A percentile compares a stretch with the other conserved stretches of the same genome.
Conservation (phyloP, 345 rosid genomes). For the Isatis tinctoria region DNA sequence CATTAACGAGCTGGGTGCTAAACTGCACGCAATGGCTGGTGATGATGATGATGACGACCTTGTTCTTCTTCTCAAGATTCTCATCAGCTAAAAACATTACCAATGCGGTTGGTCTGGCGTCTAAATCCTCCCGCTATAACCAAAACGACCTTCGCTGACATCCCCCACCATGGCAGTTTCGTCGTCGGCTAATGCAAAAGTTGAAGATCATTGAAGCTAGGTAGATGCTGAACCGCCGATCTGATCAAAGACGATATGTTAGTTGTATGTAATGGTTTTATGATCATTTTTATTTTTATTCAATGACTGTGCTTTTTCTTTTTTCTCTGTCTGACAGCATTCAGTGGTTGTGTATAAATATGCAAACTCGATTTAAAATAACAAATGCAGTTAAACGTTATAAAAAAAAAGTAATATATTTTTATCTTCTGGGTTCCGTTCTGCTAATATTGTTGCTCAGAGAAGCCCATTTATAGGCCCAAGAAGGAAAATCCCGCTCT, state of each 20-base stretch:
- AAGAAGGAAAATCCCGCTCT: background rate
- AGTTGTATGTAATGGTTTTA: background rate
- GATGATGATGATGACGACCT: background rate
- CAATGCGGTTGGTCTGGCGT: background rate
- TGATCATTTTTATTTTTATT: too few species aligned
- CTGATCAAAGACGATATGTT: background rate
- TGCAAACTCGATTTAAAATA: background rate
- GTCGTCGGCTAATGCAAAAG: too few species aligned
- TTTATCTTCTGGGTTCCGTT: too few species aligned
- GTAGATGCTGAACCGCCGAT: background rate
- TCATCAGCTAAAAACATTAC: background rate
- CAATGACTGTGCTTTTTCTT: too few species aligned
- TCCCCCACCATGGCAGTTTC: too few species aligned
- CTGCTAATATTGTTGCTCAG: background rate
- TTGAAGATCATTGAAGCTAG: too few species aligned
- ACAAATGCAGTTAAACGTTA: background rate
- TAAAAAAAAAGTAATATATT: too few species aligned
- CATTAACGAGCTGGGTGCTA: background rate
- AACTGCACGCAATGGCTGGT: background rate
- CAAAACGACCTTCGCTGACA: too few species aligned
- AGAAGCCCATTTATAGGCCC: slow-evolving; percentile 13
- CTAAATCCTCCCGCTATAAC: too few species aligned
- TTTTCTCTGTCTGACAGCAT: too few species aligned
- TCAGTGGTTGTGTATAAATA: background rate
- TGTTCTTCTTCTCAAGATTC: background rate